Evolutionary conservation across 2,329 filamentous ascomycete species (phyloP).

Genomic region (Juglanconis sp.): DNA sequence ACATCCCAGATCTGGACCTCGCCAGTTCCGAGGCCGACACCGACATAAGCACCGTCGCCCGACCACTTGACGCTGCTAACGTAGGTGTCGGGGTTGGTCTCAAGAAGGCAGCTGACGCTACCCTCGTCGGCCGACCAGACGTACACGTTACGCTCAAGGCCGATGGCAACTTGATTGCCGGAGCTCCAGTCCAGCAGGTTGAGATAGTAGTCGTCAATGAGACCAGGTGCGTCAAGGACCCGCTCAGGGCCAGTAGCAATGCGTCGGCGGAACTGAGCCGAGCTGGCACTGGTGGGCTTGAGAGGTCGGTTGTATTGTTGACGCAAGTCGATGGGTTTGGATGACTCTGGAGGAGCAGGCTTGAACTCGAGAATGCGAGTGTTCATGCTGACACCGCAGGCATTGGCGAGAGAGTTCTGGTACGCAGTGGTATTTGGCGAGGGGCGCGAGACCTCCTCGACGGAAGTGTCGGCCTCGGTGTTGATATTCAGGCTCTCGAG

Average conservation of each 20-base stretch:
- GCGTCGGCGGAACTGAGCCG: conserved; percentile 85
- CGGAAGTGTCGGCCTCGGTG: conserved; percentile 60
- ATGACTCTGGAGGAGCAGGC: conserved; percentile 95
- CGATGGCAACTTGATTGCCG: conserved; percentile 95
- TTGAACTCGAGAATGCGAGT: conserved; percentile 98
- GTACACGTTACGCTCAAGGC: conserved; percentile 93
- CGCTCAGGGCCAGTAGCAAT: conserved; percentile 94
- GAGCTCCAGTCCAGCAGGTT: conserved; percentile 99
- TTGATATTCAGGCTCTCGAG: conserved; percentile 78
- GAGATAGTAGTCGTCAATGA: conserved; percentile 98
- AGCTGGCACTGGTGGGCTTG: conserved; percentile 68
- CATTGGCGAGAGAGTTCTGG: conserved; percentile 83
- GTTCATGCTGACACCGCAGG: conserved; percentile 89
- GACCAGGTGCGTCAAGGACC: conserved; percentile 90
- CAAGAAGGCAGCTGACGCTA: conserved; percentile 81
- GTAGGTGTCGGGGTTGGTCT: conserved; percentile 87
- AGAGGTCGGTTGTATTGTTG: conserved; percentile 97
- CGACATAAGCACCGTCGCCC: conserved; percentile 91
- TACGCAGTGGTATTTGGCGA: conserved; percentile 88
- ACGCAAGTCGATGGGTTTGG: conserved; percentile 94
- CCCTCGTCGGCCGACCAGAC: conserved; percentile 97
- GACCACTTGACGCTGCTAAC: conserved; percentile 99
- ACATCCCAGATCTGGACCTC: conserved; percentile 99
- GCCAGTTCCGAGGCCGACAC: conserved; percentile 88
- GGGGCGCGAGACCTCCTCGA: conserved; percentile 62